Conservation (phyloP, 306 rosid genomes). For the Dalbergia oliveri region DNA sequence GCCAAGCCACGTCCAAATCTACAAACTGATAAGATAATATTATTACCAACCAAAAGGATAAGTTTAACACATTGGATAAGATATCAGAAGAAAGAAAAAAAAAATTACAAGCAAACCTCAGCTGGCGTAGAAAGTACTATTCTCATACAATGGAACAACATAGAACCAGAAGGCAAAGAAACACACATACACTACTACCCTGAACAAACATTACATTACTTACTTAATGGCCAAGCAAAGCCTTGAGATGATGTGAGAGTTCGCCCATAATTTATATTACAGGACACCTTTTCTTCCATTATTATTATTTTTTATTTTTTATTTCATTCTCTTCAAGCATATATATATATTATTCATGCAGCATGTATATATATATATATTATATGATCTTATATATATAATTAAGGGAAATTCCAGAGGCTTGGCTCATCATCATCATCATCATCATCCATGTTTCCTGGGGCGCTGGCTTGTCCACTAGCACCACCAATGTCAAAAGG, state of each 20-base stretch:
- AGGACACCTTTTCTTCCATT: slow-evolving; percentile 18
- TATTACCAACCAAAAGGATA: not conserved
- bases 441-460: slow-evolving; percentile 11
- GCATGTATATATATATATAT: not conserved
- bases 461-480: slow-evolving; percentile 11
- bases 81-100: not conserved
- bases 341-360: not conserved
- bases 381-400: not conserved
- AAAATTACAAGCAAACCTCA: not conserved
- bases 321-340: not conserved
- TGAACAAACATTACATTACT: slow-evolving; percentile 5
- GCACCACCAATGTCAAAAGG: slow-evolving; percentile 56
- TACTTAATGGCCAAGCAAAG: slow-evolving; percentile 44
- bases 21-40: not conserved
- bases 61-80: not conserved
- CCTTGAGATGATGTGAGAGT: slow-evolving; percentile 39
- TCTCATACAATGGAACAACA: not conserved
- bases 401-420: slow-evolving; percentile 47
- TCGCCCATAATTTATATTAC: slow-evolving; percentile 43
- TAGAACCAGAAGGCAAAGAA: not conserved
- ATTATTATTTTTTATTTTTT: not conserved
- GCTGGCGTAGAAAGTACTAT: not conserved
- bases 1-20: not conserved
- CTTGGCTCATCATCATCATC: slow-evolving; percentile 35
- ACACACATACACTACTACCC: not conserved